These are phyloP conservation scores for Trichoderma gamsii DNA, from an alignment of 495 filamentous ascomycete species.

Conservation along the genomic window DNA sequence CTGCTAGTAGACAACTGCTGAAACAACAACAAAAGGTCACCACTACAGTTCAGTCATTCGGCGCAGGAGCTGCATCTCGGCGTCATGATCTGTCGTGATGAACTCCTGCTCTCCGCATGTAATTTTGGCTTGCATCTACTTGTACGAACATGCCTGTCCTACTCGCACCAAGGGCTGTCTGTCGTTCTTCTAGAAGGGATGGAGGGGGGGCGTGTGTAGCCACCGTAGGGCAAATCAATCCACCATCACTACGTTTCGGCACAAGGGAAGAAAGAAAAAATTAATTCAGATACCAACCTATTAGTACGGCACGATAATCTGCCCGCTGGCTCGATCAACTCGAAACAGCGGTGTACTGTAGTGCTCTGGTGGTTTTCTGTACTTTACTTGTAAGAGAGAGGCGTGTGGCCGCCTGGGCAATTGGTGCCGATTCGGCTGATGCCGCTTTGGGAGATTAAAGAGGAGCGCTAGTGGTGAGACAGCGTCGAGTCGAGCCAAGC, in stretches of 20 bases:
- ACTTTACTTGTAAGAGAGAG: background rate
- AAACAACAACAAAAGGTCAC: background rate
- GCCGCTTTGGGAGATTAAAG: background rate
- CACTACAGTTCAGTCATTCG: too few species aligned
- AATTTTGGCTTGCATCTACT: constrained; percentile 1
- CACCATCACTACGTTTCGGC: background rate
- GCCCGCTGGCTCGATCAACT: constrained; percentile 11
- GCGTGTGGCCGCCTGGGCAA: background rate
- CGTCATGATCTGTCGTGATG: background rate
- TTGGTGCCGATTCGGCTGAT: background rate
- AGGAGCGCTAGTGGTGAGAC: constrained; percentile 8
- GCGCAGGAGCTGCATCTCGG: background rate
- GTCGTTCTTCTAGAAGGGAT: background rate
- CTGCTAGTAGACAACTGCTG: background rate
- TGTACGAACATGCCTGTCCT: background rate
- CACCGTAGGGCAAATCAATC: background rate
- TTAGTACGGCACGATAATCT: background rate
- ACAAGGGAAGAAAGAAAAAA: background rate
- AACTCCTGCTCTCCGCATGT: constrained; percentile 6
- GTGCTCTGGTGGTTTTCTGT: background rate
- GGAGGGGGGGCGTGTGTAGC: background rate
- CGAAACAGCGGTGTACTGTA: constrained; percentile 10
- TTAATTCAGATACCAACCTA: background rate
- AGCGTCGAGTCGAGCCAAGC: background rate
- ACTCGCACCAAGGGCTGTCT: background rate